Evolutionary conservation across 768 basidiomycete genomes (phyloP).

Genomic region (Glaciozyma martinii): DNA sequence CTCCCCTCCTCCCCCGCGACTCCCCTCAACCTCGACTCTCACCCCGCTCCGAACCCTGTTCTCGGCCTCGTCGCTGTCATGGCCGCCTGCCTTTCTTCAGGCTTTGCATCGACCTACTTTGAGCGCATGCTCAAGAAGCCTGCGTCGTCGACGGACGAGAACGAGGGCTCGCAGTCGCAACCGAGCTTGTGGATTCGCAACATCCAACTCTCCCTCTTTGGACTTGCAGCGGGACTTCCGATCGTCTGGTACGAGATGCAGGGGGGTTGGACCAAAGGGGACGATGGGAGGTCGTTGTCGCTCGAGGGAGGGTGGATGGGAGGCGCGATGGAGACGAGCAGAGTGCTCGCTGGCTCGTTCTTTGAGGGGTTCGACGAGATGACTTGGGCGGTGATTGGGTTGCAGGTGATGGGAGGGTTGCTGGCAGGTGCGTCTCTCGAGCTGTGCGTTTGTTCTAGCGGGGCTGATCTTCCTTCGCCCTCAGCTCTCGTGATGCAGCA

Average conservation of each 20-base stretch:
- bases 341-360: conserved; percentile 10
- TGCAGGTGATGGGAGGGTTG: conserved; percentile 79
- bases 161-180: conserved; percentile 36
- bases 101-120: conserved; percentile 90
- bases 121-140: conserved; percentile 75
- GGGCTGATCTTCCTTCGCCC: background rate
- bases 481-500: conserved; percentile 48
- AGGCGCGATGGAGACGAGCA: background rate
- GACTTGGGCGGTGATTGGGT: conserved; percentile 79
- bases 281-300: background rate
- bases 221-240: conserved; percentile 70
- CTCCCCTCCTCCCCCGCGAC: background rate
- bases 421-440: conserved; percentile 58
- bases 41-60: conserved; percentile 51
- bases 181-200: conserved; percentile 93
- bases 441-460: no score
- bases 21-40: background rate
- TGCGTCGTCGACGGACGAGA: background rate
- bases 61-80: conserved; percentile 81
- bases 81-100: conserved; percentile 85
- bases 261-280: background rate
- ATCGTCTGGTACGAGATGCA: conserved; percentile 42
- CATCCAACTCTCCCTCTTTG: conserved; percentile 87
- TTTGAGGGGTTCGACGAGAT: conserved; percentile 76
- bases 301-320: conserved; percentile 1